Conservation (phyloP, 2,329 filamentous ascomycete species). For the Neofusicoccum ribis region DNA sequence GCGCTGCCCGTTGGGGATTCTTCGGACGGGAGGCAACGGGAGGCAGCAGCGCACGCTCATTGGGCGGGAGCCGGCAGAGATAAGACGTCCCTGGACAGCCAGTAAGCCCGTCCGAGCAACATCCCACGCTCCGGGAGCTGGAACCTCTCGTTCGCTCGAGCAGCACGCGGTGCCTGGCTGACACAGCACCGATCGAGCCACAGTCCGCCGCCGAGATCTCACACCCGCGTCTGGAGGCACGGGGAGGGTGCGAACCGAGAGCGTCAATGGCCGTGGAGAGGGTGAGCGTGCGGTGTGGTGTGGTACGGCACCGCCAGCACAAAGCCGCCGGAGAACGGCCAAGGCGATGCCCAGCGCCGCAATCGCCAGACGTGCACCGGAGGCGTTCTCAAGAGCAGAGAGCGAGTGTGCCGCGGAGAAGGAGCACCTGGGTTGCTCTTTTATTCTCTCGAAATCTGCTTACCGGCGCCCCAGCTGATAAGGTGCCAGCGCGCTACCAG, state of each 20-base stretch:
- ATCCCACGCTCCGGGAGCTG: slow-evolving; percentile 10
- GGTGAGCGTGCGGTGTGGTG: neutral
- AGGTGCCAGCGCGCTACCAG: neutral
- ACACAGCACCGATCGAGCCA: neutral
- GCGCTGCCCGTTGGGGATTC: neutral
- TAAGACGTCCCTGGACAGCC: neutral
- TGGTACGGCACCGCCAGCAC: neutral
- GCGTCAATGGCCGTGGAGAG: too few relatives aligned
- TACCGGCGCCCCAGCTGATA: slow-evolving; percentile 2
- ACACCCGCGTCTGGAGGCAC: too few relatives aligned
- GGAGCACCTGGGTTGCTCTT: neutral
- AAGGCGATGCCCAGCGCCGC: neutral
- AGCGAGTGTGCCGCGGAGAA: slow-evolving; percentile 9
- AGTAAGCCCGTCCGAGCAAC: neutral
- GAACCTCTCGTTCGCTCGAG: neutral
- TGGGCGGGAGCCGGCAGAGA: neutral
- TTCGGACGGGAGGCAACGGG: neutral
- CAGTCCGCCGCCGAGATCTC: too few relatives aligned
- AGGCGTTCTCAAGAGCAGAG: neutral
- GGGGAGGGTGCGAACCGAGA: too few relatives aligned
- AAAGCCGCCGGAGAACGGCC: neutral
- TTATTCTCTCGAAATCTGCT: slow-evolving; percentile 9
- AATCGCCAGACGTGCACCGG: neutral
- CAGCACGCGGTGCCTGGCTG: neutral
- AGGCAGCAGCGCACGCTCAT: neutral